Conservation (phyloP, 305 asterid genomes). For the Solanum hybrid region DNA sequence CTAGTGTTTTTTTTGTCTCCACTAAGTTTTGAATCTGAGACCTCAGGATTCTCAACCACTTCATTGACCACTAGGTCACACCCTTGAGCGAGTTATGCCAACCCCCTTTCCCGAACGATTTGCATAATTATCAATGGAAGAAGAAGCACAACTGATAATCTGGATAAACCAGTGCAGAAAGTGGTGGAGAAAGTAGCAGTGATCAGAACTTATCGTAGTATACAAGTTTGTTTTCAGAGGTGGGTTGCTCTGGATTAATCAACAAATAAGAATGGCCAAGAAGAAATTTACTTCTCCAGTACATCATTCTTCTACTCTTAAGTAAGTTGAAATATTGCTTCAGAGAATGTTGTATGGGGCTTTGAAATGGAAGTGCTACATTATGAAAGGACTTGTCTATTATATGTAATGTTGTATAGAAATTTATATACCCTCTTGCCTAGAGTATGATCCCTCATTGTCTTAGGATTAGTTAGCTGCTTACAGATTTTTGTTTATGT, state of each 20-base stretch:
- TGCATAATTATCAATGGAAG: not conserved
- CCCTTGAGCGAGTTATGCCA: not conserved
- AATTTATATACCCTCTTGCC: not conserved
- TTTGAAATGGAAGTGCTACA: not conserved
- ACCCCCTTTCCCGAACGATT: not conserved
- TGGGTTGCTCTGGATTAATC: not conserved
- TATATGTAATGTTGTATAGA: not conserved
- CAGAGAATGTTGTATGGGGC: not conserved
- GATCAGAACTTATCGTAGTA: not conserved
- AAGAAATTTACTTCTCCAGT: not conserved
- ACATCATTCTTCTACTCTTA: not conserved
- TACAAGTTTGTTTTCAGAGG: not conserved
- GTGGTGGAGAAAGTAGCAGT: not conserved
- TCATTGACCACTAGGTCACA: not conserved
- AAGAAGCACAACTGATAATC: no score
- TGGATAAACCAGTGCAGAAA: not conserved
- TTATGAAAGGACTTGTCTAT: not conserved
- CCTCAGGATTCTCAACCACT: not conserved
- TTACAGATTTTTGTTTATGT: not conserved
- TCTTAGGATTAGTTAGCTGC: not conserved
- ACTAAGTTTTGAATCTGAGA: not conserved
- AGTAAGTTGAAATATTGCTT: not conserved
- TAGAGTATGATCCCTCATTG: not conserved
- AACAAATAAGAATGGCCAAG: not conserved
- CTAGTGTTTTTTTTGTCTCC: not conserved